Evolutionary conservation across 106 monocot species (phyloP), one percentile per base, ranked within the genome.

Genomic region (Platanthera guangdongensis): DNA sequence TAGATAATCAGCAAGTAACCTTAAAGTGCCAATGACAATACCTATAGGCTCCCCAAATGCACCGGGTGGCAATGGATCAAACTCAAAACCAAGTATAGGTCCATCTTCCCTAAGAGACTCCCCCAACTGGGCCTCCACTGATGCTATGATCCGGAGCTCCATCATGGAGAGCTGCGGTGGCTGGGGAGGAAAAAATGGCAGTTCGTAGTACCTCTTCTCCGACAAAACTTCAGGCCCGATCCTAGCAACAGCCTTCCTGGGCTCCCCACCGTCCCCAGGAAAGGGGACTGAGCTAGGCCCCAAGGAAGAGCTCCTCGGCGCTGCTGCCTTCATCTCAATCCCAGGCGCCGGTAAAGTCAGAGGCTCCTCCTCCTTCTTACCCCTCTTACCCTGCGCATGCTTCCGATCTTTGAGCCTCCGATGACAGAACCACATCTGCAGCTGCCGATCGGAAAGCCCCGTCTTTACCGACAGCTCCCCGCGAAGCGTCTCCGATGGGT

Each of bases 381-480:
- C 71, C 81, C 77, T 78, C 84, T 78, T 82, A 18, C 80, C 11
- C 13, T 84, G 78, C 12, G 79, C 71, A 71, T 57, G 50, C 77
- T 97, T 97, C 71, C 93, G 78, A 70, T 97, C 94, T 75, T 99
- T 99, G 28, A 94, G 86, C 78, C 97, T 82, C 62, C 97, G 82
- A 69, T 99, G 97, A 57, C 97, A 99, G 79, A 99, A 99, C 94
- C 97, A 99, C 97, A 99, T 99, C 90, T 99, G 97, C 19, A 99
- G 88, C 83, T 99, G 97, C 78, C 97, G 84, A 81, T 99, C 97
- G 4, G 86, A 80, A 4, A 99, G 84, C 21, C 89, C 94, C 22
- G 90, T 83, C 86, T 94, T 99, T 53, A 69, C 82, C 8, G 97
- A 99, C 47, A 99, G 84, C 79, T 94, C 97, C 6, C 87, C 89